Evolutionary conservation across 2,329 filamentous ascomycete genomes (phyloP).

Genomic region (Hypoxylon sp.): DNA sequence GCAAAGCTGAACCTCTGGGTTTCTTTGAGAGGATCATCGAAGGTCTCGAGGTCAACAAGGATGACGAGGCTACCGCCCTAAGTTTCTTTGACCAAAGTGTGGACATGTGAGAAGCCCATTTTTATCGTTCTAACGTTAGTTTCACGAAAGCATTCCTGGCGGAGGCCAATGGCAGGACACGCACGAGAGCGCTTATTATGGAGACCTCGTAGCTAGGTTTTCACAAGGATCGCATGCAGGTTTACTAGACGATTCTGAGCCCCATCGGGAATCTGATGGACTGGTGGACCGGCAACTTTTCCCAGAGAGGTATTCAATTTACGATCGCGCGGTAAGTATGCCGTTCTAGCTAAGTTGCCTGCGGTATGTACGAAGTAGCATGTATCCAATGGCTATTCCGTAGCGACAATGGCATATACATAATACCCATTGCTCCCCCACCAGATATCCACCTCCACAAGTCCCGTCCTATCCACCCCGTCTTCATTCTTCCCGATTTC

Average conservation of each 20-base stretch:
- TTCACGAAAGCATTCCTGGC: conserved; percentile 38
- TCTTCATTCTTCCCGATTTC: conserved; percentile 34
- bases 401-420: conserved; percentile 35
- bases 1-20: conserved; percentile 15
- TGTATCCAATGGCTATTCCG: not conserved
- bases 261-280: conserved; percentile 43
- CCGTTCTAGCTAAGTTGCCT: not conserved
- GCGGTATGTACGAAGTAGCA: not conserved
- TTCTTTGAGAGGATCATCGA: conserved; percentile 23
- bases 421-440: conserved; percentile 39
- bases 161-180: conserved; percentile 36
- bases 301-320: conserved; percentile 41
- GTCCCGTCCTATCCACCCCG: conserved; percentile 38
- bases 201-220: conserved; percentile 37
- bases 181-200: conserved; percentile 42
- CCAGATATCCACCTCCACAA: conserved; percentile 45
- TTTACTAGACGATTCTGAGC: conserved; percentile 40
- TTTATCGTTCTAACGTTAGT: conserved; percentile 41
- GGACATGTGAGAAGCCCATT: conserved; percentile 42
- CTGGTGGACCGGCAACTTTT: conserved; percentile 41
- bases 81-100: conserved; percentile 31
- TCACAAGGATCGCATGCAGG: conserved; percentile 41
- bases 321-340: conserved; percentile 26
- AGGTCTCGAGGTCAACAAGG: conserved; percentile 38
- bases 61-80: conserved; percentile 41